These are phyloP conservation scores for Trametes punicea DNA, from an alignment of 768 basidiomycete species.

Conservation along the genomic window DNA sequence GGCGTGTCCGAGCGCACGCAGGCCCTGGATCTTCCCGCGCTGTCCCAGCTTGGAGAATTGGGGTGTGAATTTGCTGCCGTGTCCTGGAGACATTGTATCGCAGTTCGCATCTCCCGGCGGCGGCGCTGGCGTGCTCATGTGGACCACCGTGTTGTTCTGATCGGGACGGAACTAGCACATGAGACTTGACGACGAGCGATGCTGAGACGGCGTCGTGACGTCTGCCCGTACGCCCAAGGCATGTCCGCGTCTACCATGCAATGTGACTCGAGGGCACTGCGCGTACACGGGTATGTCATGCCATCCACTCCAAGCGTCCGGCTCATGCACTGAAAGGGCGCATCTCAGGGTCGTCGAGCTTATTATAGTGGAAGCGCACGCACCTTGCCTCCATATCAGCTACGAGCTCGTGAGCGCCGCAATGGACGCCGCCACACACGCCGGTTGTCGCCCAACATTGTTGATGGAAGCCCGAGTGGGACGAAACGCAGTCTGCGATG, in stretches of 20 bases:
- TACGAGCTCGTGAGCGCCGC: neutral
- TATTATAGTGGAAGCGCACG: neutral
- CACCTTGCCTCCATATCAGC: neutral
- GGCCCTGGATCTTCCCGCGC: neutral
- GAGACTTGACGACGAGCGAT: too few relatives aligned
- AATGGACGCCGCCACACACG: neutral
- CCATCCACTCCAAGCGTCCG: neutral
- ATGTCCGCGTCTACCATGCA: neutral
- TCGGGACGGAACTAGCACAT: too few relatives aligned
- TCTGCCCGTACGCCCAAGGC: neutral
- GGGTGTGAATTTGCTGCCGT: neutral
- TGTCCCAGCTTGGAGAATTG: neutral
- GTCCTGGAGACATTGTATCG: neutral
- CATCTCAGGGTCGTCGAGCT: conserved; percentile 9
- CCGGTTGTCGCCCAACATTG: neutral
- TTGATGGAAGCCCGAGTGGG: neutral
- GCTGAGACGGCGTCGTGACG: neutral
- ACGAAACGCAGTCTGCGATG: neutral
- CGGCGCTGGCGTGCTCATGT: neutral
- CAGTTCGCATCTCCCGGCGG: neutral
- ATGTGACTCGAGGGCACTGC: neutral
- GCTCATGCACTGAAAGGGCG: neutral
- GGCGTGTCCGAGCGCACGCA: neutral
- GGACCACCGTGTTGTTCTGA: neutral
- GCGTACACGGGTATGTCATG: too few relatives aligned